phyloP scores from a whole-genome alignment of 2,329 filamentous ascomycete species.

The Tolypocladium inflatum region DNA sequence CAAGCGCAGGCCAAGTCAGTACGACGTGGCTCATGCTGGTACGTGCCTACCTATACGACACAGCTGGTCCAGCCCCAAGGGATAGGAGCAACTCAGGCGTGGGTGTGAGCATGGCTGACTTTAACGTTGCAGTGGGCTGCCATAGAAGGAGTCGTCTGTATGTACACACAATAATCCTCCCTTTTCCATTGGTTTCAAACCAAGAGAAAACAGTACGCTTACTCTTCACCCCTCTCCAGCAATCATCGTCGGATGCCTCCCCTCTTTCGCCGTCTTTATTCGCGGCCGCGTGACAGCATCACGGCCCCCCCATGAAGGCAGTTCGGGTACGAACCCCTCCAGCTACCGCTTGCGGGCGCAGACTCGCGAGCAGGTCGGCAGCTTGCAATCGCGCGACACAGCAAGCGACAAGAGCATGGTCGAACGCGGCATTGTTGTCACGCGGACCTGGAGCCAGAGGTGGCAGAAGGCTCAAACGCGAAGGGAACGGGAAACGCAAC shows the following conservation, averaged over 20 bases:
- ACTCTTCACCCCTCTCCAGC: slow-evolving; percentile 1
- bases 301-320: slow-evolving; percentile 1
- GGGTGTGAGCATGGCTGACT: neutral
- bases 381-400: slow-evolving; percentile 3
- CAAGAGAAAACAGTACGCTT: neutral
- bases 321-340: slow-evolving; percentile 2
- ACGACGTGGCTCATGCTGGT: slow-evolving; percentile 11
- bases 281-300: slow-evolving; percentile 6
- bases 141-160: slow-evolving; percentile 10
- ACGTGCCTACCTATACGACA: neutral
- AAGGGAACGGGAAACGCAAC: neutral
- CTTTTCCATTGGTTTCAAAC: neutral
- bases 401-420: slow-evolving; percentile 8
- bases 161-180: neutral
- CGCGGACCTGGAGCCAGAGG: slow-evolving; percentile 7
- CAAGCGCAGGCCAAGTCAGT: slow-evolving; percentile 7
- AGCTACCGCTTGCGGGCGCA: slow-evolving; percentile 2
- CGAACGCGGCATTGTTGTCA: slow-evolving; percentile 2
- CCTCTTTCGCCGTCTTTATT: slow-evolving; percentile 10
- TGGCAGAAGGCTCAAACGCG: neutral
- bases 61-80: neutral
- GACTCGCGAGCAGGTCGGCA: slow-evolving; percentile 3
- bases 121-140: slow-evolving; percentile 6
- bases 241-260: slow-evolving; percentile 9
- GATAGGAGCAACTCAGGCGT: no score